These are phyloP conservation scores for Nakazawaea pomicola DNA, from an alignment of 805 yeast species.

Conservation along the genomic window DNA sequence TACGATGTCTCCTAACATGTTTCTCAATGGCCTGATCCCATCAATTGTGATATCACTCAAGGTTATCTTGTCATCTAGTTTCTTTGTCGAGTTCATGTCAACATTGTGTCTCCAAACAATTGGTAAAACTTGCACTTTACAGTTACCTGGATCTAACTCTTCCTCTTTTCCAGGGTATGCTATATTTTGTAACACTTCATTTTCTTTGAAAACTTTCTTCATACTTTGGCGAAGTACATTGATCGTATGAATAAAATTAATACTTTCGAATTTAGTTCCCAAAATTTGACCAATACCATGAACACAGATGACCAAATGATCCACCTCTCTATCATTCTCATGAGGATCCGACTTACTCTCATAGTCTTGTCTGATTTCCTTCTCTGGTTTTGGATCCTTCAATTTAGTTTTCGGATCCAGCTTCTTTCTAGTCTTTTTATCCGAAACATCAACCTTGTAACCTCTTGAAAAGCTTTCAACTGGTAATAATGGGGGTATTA, in stretches of 20 bases:
- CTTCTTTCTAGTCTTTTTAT: slow-evolving; percentile 9
- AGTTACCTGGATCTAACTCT: slow-evolving; percentile 37
- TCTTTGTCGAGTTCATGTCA: slow-evolving; percentile 47
- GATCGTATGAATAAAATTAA: slow-evolving; percentile 83
- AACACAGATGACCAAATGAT: slow-evolving; percentile 71
- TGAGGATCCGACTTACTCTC: slow-evolving; percentile 39
- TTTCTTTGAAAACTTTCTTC: slow-evolving; percentile 42
- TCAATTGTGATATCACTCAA: slow-evolving; percentile 70
- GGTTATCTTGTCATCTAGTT: slow-evolving; percentile 30
- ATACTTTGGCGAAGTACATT: slow-evolving; percentile 58
- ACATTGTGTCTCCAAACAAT: slow-evolving; percentile 86
- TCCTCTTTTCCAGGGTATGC: slow-evolving; percentile 26
- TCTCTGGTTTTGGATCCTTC: slow-evolving; percentile 11
- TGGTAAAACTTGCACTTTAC: slow-evolving; percentile 79
- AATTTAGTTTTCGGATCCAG: not conserved
- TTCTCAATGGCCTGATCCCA: slow-evolving; percentile 72
- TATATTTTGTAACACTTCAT: slow-evolving; percentile 31
- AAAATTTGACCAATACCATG: slow-evolving; percentile 95
- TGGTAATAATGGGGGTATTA: slow-evolving; percentile 33
- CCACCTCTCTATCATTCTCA: slow-evolving; percentile 37
- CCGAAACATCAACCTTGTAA: slow-evolving; percentile 19
- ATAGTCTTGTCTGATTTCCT: slow-evolving; percentile 47
- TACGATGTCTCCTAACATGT: slow-evolving; percentile 79
- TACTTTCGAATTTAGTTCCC: slow-evolving; percentile 71
- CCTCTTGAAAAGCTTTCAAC: slow-evolving; percentile 50